A percentile compares a stretch with the other conserved stretches of the same genome.
phyloP scores from a whole-genome alignment of 1,284 basidiomycete species.

The Pseudozyma sp. region DNA sequence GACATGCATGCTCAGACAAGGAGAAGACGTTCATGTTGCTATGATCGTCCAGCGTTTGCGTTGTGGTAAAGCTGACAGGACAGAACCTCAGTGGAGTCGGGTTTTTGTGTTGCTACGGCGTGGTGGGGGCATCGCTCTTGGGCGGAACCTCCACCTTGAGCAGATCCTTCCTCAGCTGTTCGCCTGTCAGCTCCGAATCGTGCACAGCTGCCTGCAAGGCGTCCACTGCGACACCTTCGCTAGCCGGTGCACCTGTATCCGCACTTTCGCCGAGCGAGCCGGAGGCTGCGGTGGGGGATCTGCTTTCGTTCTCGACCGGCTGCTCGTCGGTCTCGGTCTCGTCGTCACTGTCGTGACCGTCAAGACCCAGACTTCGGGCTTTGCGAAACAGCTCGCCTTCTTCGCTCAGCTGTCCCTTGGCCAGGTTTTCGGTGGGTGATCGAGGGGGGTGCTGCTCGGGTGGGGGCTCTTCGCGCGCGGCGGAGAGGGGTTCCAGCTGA shows the following conservation, averaged over 20 bases:
- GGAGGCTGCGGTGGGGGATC: no score
- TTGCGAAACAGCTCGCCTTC: conserved; percentile 62
- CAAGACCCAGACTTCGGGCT: conserved; percentile 43
- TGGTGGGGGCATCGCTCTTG: conserved; percentile 5
- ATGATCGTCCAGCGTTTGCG: no score
- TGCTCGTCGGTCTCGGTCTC: conserved; percentile 1
- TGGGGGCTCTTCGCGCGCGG: conserved; percentile 24
- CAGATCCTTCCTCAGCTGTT: conserved; percentile 54
- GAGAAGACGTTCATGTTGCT: no score
- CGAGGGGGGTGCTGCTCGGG: background rate
- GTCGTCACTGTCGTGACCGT: conserved; percentile 22
- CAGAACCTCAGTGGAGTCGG: background rate
- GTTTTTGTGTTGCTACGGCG: background rate
- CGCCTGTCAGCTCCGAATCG: conserved; percentile 44
- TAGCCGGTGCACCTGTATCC: no score
- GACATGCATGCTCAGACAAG: no score
- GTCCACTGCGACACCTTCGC: background rate
- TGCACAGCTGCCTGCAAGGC: conserved; percentile 11
- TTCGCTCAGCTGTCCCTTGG: conserved; percentile 58
- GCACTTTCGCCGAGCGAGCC: no score
- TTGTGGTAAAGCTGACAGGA: background rate
- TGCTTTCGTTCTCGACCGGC: no score
- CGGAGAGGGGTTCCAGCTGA: background rate
- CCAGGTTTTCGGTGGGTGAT: conserved; percentile 39
- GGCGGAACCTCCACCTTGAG: conserved; percentile 41